Evolutionary conservation across 2,329 filamentous ascomycete species (phyloP).

Genomic region (Lachnum nothofagi): DNA sequence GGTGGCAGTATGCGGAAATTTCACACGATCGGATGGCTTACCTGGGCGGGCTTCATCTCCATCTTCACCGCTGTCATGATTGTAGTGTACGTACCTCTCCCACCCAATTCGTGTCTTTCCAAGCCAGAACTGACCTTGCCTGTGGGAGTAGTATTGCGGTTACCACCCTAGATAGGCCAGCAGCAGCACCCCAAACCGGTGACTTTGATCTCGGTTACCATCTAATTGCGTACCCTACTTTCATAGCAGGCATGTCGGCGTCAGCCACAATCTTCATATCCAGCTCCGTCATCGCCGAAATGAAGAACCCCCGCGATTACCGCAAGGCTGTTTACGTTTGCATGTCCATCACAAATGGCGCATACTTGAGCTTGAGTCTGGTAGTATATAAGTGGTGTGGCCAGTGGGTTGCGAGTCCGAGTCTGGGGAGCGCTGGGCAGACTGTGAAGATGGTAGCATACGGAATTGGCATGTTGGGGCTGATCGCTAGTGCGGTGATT

Average conservation of each 20-base stretch:
- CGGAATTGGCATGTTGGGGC: constrained; percentile 49
- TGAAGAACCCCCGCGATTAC: constrained; percentile 55
- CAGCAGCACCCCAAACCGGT: constrained; percentile 53
- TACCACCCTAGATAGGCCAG: constrained; percentile 50
- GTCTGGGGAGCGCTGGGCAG: constrained; percentile 50
- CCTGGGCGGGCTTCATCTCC: constrained; percentile 53
- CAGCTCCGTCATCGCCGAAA: constrained; percentile 57
- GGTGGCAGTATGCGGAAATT: constrained; percentile 51
- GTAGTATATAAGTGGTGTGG: constrained; percentile 38
- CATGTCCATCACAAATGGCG: neutral
- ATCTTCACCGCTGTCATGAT: constrained; percentile 55
- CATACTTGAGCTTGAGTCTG: neutral
- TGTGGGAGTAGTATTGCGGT: constrained; percentile 41
- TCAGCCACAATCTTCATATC: constrained; percentile 54
- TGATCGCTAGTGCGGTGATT: constrained; percentile 41
- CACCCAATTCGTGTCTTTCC: neutral
- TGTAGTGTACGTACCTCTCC: constrained; percentile 26
- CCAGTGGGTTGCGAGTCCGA: constrained; percentile 55
- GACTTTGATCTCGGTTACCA: constrained; percentile 55
- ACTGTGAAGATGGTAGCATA: constrained; percentile 56
- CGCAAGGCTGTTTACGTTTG: constrained; percentile 50
- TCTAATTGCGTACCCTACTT: constrained; percentile 49
- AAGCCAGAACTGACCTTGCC: neutral
- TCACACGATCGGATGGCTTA: constrained; percentile 55
- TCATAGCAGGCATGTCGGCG: constrained; percentile 53